Evolutionary conservation across 331 rosid genomes (phyloP), one percentile per base, ranked within the genome.

Genomic region (Telfairia occidentalis): DNA sequence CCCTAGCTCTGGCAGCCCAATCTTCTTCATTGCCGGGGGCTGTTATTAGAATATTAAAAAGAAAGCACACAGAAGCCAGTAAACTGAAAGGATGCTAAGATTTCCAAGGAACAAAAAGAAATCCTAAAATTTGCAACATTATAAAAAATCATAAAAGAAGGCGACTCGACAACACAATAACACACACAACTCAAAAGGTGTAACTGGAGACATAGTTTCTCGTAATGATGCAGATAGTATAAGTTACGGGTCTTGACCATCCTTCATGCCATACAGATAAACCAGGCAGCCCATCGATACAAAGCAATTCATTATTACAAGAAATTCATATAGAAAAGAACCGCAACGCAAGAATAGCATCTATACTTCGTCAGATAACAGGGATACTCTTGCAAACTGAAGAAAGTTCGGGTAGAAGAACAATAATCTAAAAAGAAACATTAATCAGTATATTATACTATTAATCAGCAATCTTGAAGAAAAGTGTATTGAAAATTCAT

Each of bases 1-100:
- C 99, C 84, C 92, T 87, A 48, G 99, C 99, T 81, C 74, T 90
- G 53, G 99, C 96, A 29, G 92, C 99, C 97, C 97, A 92, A 84
- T 95, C 99, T 83, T 90, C 97, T 79, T 91, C 96, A 74, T 85
- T 87, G 71, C 76, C 86, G 59, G 81, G 90, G 55, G 85, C 97
- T 87, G 71, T 49, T 10, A 73, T 57, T 57, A 67, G 11, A 77
- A 24, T 80, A 38, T 52, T 80, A 45, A 78, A 72, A 78, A 32
- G 19, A 24, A 54, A 53, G 23, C 37, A 7, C 50, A 53, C 34
- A 69, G 35, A 69, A 54, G 66, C 46, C 50, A 75, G 69, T 15
- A 57, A 75, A 58, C 45, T 75, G 52, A 26, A 24, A 37, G 32
- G 53, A 3, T n/a, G 53, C 67, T 23, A 10, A 28, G 19, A 50